These are phyloP conservation scores for Colletotrichum neosansevieriae DNA, from an alignment of 2,329 filamentous ascomycete genomes.

Conservation along the genomic window DNA sequence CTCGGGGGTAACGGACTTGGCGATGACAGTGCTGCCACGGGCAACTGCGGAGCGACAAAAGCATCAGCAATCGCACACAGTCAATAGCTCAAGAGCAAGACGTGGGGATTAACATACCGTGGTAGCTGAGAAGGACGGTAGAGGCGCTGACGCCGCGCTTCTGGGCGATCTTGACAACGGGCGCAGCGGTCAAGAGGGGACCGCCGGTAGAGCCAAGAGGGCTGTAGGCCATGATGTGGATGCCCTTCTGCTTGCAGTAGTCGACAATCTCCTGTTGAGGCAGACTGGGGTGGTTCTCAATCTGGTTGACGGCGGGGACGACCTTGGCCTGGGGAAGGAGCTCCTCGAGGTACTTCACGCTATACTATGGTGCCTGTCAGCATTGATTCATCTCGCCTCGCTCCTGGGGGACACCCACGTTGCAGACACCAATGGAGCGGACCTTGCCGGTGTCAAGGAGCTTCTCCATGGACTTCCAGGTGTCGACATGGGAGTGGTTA, in stretches of 20 bases:
- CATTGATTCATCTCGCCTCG: background rate
- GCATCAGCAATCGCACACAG: conserved; percentile 1
- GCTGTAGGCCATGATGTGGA: conserved; percentile 79
- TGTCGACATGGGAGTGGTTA: conserved; percentile 77
- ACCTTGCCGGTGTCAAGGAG: conserved; percentile 70
- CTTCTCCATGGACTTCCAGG: conserved; percentile 82
- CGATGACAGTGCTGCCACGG: conserved; percentile 76
- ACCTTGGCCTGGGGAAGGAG: conserved; percentile 64
- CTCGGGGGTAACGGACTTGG: conserved; percentile 77
- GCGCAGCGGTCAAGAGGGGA: conserved; percentile 73
- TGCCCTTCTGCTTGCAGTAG: conserved; percentile 74
- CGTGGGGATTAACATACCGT: conserved; percentile 63
- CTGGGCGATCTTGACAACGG: conserved; percentile 72
- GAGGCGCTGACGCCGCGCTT: conserved; percentile 72
- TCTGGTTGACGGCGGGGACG: conserved; percentile 77
- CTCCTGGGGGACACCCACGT: conserved; percentile 51
- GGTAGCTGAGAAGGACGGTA: conserved; percentile 77
- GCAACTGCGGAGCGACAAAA: conserved; percentile 61
- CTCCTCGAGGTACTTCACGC: conserved; percentile 66
- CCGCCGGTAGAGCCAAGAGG: conserved; percentile 74
- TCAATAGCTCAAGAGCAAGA: background rate
- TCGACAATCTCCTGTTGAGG: conserved; percentile 80
- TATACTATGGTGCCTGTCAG: conserved; percentile 56
- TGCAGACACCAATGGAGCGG: conserved; percentile 67
- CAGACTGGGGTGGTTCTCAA: conserved; percentile 79